Evolutionary conservation across 352 stramenopile genomes (phyloP).

Genomic region (Globisporangium apiculatum): DNA sequence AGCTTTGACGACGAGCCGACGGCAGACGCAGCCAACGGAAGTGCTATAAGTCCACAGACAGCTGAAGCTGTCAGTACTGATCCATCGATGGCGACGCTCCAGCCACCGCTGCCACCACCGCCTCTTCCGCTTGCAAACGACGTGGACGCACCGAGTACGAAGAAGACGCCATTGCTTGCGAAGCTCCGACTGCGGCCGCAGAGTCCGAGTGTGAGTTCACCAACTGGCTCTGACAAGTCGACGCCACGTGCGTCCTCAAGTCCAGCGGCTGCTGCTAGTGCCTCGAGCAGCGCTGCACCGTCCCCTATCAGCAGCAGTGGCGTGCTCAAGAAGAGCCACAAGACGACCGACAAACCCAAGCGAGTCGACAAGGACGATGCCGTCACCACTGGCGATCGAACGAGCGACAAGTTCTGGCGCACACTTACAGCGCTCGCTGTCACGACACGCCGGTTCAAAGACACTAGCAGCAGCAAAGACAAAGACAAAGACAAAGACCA

Average conservation of each 20-base stretch:
- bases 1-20: slow-evolving; percentile 1
- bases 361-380: slow-evolving; percentile 4
- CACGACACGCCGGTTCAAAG: slow-evolving; percentile 24
- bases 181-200: slow-evolving; percentile 51
- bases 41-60: no score
- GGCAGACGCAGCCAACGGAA: background rate
- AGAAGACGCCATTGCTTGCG: slow-evolving; percentile 37
- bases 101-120: slow-evolving; percentile 1
- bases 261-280: background rate
- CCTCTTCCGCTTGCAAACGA: background rate
- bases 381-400: slow-evolving; percentile 10
- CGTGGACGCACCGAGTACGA: slow-evolving; percentile 2
- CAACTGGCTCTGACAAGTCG: slow-evolving; percentile 8
- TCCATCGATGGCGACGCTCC: background rate
- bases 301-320: background rate
- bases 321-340: slow-evolving; percentile 15
- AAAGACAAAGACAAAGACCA: slow-evolving; percentile 12
- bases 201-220: slow-evolving; percentile 18
- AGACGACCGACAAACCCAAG: background rate
- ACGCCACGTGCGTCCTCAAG: slow-evolving; percentile 1
- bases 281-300: background rate
- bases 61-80: no score
- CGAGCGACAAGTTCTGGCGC: slow-evolving; percentile 27
- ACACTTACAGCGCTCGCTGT: slow-evolving; percentile 30
- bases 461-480: background rate